phyloP scores from a whole-genome alignment of 2,329 filamentous ascomycete genomes.

The Bipolaris victoriae region DNA sequence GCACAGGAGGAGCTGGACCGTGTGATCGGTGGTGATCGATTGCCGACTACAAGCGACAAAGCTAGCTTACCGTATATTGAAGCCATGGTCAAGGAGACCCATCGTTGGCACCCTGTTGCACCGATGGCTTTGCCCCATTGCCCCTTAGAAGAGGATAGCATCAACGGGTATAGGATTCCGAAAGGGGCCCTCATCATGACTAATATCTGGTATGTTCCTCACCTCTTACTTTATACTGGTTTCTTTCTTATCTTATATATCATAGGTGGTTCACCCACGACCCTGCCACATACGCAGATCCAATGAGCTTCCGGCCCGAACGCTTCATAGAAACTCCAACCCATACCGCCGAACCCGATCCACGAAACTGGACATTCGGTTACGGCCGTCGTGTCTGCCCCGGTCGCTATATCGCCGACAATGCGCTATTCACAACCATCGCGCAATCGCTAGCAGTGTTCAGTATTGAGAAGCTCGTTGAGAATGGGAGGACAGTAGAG shows the following conservation, averaged over 20 bases:
- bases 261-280: constrained; percentile 53
- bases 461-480: constrained; percentile 48
- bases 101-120: constrained; percentile 49
- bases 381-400: constrained; percentile 55
- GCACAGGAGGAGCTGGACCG: constrained; percentile 57
- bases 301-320: constrained; percentile 54
- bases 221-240: background rate
- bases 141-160: constrained; percentile 44
- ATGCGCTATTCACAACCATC: constrained; percentile 51
- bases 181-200: constrained; percentile 49
- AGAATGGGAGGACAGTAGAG: constrained; percentile 49
- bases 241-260: background rate
- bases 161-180: constrained; percentile 51
- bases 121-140: constrained; percentile 45
- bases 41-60: constrained; percentile 58
- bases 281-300: constrained; percentile 46
- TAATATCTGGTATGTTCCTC: constrained; percentile 47
- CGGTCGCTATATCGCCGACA: constrained; percentile 51
- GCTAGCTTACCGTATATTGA: constrained; percentile 49
- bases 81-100: constrained; percentile 51
- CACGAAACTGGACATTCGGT: constrained; percentile 47
- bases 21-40: constrained; percentile 54
- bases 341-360: constrained; percentile 49
- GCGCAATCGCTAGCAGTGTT: constrained; percentile 58
- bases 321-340: constrained; percentile 48